Percentiles rank a stretch among this genome's conserved stretches.
Conservation (phyloP, 2,329 filamentous ascomycete species). For the Xylaria sp. region DNA sequence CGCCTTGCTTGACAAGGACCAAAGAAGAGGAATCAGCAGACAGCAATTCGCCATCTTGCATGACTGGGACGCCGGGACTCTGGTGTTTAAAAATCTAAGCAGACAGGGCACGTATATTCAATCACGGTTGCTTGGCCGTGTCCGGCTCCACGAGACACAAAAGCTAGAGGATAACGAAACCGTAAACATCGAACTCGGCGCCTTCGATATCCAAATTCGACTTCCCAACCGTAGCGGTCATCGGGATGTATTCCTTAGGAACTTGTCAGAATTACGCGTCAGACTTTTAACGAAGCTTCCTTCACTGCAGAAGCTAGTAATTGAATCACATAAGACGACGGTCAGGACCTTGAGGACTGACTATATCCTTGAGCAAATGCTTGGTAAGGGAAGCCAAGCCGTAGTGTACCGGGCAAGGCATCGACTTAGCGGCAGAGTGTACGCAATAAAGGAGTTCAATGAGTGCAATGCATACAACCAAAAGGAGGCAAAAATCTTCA, state of each 20-base stretch:
- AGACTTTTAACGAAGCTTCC: neutral
- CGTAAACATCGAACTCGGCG: neutral
- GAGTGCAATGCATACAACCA: rapidly evolving
- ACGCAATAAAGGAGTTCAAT: neutral
- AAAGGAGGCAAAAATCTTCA: neutral
- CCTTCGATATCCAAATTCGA: neutral
- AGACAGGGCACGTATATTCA: neutral
- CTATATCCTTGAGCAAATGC: neutral
- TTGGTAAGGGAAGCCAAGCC: neutral
- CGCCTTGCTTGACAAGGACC: neutral
- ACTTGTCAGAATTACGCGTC: neutral
- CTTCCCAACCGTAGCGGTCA: neutral
- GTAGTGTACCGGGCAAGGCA: neutral
- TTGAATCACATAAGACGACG: neutral
- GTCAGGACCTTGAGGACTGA: neutral
- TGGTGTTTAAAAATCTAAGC: neutral
- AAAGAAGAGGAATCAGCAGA: neutral
- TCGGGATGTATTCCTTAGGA: neutral
- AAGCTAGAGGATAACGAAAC: neutral
- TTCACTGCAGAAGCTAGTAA: neutral
- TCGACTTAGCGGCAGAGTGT: neutral
- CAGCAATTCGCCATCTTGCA: neutral
- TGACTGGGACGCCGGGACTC: neutral
- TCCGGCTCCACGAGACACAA: neutral
- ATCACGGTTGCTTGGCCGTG: too few species aligned